phyloP scores from a whole-genome alignment of 805 yeast species.

The Saccharomycopsis oosterbeekiorum region DNA sequence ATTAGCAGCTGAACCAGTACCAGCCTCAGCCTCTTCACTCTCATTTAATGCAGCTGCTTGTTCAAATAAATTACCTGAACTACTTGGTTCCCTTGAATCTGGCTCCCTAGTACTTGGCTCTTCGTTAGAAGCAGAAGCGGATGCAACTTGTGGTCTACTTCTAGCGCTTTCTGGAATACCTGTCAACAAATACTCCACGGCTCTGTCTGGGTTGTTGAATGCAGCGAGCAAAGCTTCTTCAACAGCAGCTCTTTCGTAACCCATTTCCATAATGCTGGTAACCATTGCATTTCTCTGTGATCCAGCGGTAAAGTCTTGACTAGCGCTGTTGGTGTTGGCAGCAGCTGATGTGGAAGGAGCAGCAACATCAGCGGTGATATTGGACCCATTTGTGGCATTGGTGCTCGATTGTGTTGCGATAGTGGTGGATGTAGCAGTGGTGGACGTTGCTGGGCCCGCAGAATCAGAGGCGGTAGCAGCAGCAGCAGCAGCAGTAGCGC shows the following conservation, averaged over 20 bases:
- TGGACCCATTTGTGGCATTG: conserved; percentile 9
- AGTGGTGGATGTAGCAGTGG: conserved; percentile 17
- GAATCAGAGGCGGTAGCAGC: conserved; percentile 21
- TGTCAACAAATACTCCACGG: conserved; percentile 86
- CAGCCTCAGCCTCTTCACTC: conserved; percentile 19
- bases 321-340: conserved; percentile 6
- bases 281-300: conserved; percentile 69
- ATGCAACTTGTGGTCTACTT: conserved; percentile 23
- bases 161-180: conserved; percentile 67
- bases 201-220: conserved; percentile 94
- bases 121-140: conserved; percentile 21
- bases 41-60: conserved; percentile 34
- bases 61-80: conserved; percentile 30
- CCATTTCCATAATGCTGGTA: conserved; percentile 87
- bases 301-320: conserved; percentile 62
- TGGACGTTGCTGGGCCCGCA: conserved; percentile 20
- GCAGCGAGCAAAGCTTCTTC: conserved; percentile 91
- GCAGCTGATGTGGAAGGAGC: conserved; percentile 20
- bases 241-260: conserved; percentile 79
- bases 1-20: conserved; percentile 24
- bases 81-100: conserved; percentile 13
- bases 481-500: conserved; percentile 21
- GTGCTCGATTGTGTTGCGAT: background rate
- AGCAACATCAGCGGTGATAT: conserved; percentile 20
- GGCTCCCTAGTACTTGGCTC: conserved; percentile 20